A percentile compares a stretch with the other conserved stretches of the same genome.
Evolutionary conservation across 2,329 filamentous ascomycete genomes (phyloP).

Genomic region (Dactylellina parvicollis): DNA sequence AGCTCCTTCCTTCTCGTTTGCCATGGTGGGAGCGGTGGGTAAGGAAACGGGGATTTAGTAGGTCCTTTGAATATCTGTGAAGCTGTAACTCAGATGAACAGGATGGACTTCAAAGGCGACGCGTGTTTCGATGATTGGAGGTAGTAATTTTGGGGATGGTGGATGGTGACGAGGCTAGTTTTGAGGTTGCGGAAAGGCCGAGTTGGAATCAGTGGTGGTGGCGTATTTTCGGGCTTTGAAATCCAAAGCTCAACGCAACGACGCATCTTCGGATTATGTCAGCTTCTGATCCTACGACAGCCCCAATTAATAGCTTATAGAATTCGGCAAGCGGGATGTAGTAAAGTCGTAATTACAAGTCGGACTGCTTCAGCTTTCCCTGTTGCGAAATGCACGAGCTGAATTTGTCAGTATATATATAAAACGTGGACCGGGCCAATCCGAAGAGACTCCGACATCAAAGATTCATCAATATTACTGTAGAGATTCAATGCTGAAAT

Average conservation of each 20-base stretch:
- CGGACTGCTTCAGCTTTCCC: no score
- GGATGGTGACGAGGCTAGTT: conserved; percentile 35
- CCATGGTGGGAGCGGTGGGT: conserved; percentile 70
- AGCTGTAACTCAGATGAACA: conserved; percentile 40
- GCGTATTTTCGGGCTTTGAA: conserved; percentile 53
- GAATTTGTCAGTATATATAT: no score
- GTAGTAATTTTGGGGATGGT: conserved; percentile 10
- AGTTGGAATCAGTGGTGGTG: conserved; percentile 22
- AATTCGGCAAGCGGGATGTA: no score
- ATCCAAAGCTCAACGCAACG: conserved; percentile 52
- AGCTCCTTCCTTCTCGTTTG: conserved; percentile 88
- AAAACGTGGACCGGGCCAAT: no score
- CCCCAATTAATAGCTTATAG: not conserved
- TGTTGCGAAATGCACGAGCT: no score
- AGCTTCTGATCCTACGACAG: not conserved
- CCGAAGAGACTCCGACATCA: no score
- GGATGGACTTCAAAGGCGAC: conserved; percentile 30
- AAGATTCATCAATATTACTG: no score
- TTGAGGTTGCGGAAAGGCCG: conserved; percentile 25
- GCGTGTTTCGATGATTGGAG: conserved; percentile 50
- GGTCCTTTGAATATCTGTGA: conserved; percentile 44
- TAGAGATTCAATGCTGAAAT: not conserved
- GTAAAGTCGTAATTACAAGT: no score
- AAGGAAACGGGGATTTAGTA: conserved; percentile 58
- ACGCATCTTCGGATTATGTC: conserved; percentile 49